A percentile compares a stretch with the other conserved stretches of the same genome.
phyloP scores from a whole-genome alignment of 805 yeast genomes.

The Metschnikowia lunata region DNA sequence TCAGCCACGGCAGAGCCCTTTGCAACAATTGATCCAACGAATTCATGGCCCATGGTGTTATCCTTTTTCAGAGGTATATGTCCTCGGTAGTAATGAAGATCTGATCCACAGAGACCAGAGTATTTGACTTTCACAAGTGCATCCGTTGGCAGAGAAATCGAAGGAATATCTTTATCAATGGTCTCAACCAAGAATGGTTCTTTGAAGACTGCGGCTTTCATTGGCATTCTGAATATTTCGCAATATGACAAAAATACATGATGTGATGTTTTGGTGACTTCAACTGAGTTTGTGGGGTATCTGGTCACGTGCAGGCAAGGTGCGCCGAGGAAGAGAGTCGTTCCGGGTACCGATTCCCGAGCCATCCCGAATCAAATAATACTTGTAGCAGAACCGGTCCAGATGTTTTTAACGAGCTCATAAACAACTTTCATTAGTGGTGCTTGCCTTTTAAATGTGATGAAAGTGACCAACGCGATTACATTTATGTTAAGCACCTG shows the following conservation, averaged over 20 bases:
- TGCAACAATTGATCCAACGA: constrained; percentile 40
- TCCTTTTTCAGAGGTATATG: constrained; percentile 35
- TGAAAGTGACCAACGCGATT: constrained; percentile 4
- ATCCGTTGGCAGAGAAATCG: constrained; percentile 33
- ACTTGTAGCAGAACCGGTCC: constrained; percentile 3
- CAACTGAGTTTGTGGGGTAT: not conserved
- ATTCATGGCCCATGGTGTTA: constrained; percentile 50
- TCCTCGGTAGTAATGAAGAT: constrained; percentile 54
- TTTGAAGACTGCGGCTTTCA: constrained; percentile 49
- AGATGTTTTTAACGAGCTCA: constrained; percentile 4
- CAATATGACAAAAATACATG: not conserved
- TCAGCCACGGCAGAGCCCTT: constrained; percentile 29
- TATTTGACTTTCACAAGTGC: constrained; percentile 45
- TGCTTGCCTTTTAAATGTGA: constrained; percentile 4
- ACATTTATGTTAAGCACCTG: constrained; percentile 14
- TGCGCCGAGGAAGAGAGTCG: not conserved
- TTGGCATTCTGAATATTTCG: constrained; percentile 12
- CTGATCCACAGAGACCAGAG: constrained; percentile 54
- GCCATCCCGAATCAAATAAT: not conserved
- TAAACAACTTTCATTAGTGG: constrained; percentile 6
- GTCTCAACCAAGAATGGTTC: constrained; percentile 41
- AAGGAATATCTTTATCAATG: constrained; percentile 38
- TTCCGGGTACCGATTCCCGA: too few relatives aligned
- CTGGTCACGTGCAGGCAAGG: not conserved
- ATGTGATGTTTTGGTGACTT: not conserved